Conservation (phyloP, 208 protist species). For the Balamuthia mandrillaris region DNA sequence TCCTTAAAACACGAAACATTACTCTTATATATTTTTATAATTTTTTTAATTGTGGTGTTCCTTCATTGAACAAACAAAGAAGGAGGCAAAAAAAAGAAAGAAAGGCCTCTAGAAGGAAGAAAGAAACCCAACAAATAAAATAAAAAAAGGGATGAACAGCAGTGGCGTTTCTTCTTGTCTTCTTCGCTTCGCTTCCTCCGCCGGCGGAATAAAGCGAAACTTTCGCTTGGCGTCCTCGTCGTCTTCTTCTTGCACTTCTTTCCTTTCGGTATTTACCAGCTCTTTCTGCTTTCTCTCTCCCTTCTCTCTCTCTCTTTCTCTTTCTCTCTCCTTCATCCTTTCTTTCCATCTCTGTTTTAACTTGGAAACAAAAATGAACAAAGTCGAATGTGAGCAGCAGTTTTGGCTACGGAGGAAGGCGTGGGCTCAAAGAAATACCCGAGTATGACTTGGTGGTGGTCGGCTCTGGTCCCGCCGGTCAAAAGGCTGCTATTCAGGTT, state of each 20-base stretch:
- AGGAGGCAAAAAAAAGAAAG: background rate
- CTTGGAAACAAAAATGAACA: background rate
- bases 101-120: background rate
- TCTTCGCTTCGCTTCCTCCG: background rate
- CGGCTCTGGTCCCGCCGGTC: constrained; percentile 32
- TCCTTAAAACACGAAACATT: background rate
- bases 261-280: too few species aligned
- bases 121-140: background rate
- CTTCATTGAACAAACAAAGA: background rate
- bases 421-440: too few species aligned
- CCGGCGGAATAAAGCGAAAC: background rate
- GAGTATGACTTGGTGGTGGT: constrained; percentile 23
- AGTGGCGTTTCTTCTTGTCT: background rate
- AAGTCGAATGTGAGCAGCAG: too few species aligned
- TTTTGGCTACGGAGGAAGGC: background rate
- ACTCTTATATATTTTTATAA: background rate
- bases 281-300: background rate
- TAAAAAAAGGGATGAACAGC: background rate
- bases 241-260: background rate
- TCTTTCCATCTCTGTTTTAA: background rate
- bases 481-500: constrained; percentile 49
- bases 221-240: background rate
- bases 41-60: background rate
- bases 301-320: background rate
- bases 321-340: background rate